Evolutionary conservation across 768 basidiomycete species (phyloP), one percentile per base, ranked within the genome.

Genomic region (Mycena vitilis): DNA sequence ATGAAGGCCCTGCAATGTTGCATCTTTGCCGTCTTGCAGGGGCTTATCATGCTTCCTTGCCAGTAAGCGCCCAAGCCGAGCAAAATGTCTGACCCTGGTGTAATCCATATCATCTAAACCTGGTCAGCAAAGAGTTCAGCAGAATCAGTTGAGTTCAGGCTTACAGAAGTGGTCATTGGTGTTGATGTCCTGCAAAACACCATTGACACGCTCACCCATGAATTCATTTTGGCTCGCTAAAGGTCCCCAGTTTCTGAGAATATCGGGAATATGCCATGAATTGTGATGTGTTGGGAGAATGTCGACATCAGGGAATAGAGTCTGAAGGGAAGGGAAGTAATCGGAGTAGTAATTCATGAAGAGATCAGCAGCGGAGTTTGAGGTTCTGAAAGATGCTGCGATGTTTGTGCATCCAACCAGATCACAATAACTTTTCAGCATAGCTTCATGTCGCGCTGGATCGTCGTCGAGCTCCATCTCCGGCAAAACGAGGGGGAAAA

Each of bases 181-280:
- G 5, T 52, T 45, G n/a, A n/a, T n/a, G n/a, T n/a, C n/a, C n/a
- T n/a, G n/a, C n/a, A n/a, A n/a, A n/a, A n/a, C n/a, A n/a, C 63
- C 63, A 60, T 74, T 74, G 45, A 72, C 34, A 36, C 52, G 59
- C 58, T 74, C 69, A 49, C 71, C 71, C 48, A 65, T 59, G 51
- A 69, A 69, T 45, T 74, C 73, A 53, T 65, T 61, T 16, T 66
- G 58, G 37, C 60, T 48, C 36, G 71, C 55, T 13, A 70, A 22
- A 49, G 73, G 73, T 3, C 73, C 73, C 73, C 73, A 74, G 55
- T 53, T 68, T 63, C 65, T 67, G 23, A 74, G 60, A 40, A 63
- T 47, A 8, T 66, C 60, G 20, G 25, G 30, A 42, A 47, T 49
- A 25, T 74, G 73, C 69, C 72, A 71, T 23, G 61, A 59, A 65